Evolutionary conservation across 2,329 filamentous ascomycete species (phyloP).

Genomic region (Claviceps cyperi): DNA sequence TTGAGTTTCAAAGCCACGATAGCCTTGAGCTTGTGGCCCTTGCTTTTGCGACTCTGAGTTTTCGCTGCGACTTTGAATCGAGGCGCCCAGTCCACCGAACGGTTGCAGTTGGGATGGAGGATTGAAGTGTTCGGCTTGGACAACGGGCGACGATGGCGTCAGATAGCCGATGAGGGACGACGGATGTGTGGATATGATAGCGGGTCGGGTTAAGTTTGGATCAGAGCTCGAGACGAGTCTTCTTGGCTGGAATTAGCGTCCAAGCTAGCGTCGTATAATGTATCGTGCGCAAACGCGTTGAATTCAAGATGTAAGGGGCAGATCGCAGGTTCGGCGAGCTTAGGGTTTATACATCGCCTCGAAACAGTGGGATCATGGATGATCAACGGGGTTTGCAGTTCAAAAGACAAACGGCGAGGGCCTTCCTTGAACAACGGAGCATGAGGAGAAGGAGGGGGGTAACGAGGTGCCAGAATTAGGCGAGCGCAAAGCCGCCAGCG

Average conservation of each 20-base stretch:
- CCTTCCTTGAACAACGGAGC: too few species aligned
- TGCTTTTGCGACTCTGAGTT: constrained; percentile 12
- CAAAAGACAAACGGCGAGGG: neutral
- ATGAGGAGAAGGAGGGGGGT: too few species aligned
- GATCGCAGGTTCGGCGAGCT: neutral
- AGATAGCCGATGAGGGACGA: constrained; percentile 56
- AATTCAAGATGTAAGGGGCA: neutral
- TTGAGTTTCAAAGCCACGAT: constrained; percentile 1
- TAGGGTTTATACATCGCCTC: neutral
- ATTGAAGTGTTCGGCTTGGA: constrained; percentile 39
- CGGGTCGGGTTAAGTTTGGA: constrained; percentile 14
- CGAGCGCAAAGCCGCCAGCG: neutral
- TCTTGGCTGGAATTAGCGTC: neutral
- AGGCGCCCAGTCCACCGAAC: constrained; percentile 27
- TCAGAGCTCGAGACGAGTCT: constrained; percentile 12
- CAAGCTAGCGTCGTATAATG: neutral
- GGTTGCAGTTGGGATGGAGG: constrained; percentile 17
- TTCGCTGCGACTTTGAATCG: constrained; percentile 51
- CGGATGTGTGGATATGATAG: constrained; percentile 35
- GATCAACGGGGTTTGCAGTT: neutral
- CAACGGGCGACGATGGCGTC: constrained; percentile 53
- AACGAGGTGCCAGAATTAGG: neutral
- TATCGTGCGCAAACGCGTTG: neutral
- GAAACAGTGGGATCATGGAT: neutral
- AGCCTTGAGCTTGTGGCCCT: neutral